Conservation (phyloP, 1,139 yeast species). For the Candida gigantensis region DNA sequence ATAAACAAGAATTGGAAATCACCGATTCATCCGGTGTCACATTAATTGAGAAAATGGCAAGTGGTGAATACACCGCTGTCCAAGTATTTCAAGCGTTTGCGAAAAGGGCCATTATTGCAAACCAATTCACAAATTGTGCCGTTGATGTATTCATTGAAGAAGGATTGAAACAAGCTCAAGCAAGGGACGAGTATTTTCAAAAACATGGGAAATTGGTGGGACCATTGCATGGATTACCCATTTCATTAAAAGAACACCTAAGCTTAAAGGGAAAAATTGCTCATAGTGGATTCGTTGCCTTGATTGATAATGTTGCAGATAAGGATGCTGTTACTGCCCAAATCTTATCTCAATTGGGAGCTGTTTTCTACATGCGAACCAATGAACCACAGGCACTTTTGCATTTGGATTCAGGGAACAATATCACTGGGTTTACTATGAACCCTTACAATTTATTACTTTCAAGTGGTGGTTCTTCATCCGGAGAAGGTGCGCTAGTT, state of each 20-base stretch:
- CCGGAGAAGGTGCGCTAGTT: constrained; percentile 75
- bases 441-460: constrained; percentile 44
- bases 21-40: constrained; percentile 45
- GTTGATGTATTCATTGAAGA: constrained; percentile 35
- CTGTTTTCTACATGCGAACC: constrained; percentile 56
- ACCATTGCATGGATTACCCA: constrained; percentile 78
- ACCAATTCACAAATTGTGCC: constrained; percentile 40
- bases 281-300: constrained; percentile 63
- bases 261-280: constrained; percentile 57
- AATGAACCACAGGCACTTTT: constrained; percentile 50
- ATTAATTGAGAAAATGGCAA: constrained; percentile 37
- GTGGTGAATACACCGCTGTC: constrained; percentile 38
- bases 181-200: constrained; percentile 40
- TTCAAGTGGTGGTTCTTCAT: constrained; percentile 64
- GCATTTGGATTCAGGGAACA: constrained; percentile 49
- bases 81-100: constrained; percentile 53
- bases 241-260: constrained; percentile 75
- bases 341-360: constrained; percentile 62
- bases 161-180: constrained; percentile 37
- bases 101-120: constrained; percentile 45
- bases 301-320: constrained; percentile 49
- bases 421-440: constrained; percentile 38
- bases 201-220: constrained; percentile 64
- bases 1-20: constrained; percentile 46
- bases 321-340: constrained; percentile 53